phyloP scores from a whole-genome alignment of 352 stramenopile genomes.

The Phytophthora foliorum region DNA sequence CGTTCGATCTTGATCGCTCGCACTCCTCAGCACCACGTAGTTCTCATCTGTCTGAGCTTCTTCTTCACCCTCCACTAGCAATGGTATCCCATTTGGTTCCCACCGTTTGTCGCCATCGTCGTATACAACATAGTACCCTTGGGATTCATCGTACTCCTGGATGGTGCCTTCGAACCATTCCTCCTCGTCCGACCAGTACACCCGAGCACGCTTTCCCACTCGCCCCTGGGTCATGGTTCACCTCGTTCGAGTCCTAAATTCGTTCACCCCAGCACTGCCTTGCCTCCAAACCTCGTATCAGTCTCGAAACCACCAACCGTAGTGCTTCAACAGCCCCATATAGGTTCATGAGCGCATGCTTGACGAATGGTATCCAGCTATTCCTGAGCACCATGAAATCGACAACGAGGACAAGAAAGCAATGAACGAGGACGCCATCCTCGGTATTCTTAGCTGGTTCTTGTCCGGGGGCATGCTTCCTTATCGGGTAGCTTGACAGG shows the following conservation, averaged over 20 bases:
- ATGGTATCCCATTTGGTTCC: conserved; percentile 50
- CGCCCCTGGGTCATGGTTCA: conserved; percentile 27
- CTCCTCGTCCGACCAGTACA: conserved; percentile 79
- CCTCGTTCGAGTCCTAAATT: conserved; percentile 14
- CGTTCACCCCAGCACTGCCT: conserved; percentile 9
- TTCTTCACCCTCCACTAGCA: conserved; percentile 52
- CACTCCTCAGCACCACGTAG: conserved; percentile 13
- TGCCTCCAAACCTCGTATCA: conserved; percentile 22
- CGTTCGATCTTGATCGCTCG: not conserved
- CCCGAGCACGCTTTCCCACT: conserved; percentile 70
- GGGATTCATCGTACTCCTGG: conserved; percentile 42
- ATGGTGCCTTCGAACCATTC: conserved; percentile 78
- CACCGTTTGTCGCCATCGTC: conserved; percentile 87
- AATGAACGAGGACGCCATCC: not conserved
- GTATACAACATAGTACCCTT: conserved; percentile 79
- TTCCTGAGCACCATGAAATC: conserved; percentile 17
- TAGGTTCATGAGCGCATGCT: conserved; percentile 4
- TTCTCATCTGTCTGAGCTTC: conserved; percentile 15
- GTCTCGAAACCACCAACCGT: conserved; percentile 33
- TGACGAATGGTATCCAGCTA: conserved; percentile 14
- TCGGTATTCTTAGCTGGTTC: conserved; percentile 41
- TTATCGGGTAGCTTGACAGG: not conserved
- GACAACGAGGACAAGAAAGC: conserved; percentile 10
- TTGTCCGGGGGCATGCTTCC: conserved; percentile 26
- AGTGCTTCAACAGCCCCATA: conserved; percentile 12